These are phyloP conservation scores for Furcasterigmium furcatum DNA, from an alignment of 2,329 filamentous ascomycete genomes.

Conservation along the genomic window DNA sequence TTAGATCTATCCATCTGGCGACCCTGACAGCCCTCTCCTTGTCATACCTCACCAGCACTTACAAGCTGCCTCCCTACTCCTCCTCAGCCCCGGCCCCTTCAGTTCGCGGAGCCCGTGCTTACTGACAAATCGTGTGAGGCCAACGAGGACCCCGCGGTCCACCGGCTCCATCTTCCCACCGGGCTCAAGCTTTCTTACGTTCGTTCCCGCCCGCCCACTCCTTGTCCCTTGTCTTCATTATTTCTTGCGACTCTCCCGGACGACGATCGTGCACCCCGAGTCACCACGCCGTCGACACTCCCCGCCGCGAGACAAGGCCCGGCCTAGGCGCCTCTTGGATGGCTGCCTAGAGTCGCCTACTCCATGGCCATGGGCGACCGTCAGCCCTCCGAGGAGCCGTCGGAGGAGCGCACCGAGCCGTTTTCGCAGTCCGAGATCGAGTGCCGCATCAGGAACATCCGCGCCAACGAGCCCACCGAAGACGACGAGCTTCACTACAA, in stretches of 20 bases:
- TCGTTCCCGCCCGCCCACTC: conserved; percentile 4
- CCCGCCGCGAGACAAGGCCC: too few relatives aligned
- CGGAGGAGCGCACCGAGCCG: conserved; percentile 54
- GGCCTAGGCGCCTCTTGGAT: too few relatives aligned
- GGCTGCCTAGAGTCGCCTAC: conserved; percentile 4
- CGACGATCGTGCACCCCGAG: too few relatives aligned
- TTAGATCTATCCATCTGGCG: too few relatives aligned
- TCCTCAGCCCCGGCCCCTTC: background rate
- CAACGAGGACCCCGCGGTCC: background rate
- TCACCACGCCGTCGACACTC: conserved; percentile 7
- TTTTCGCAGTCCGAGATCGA: conserved; percentile 56
- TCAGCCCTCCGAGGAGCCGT: conserved; percentile 31
- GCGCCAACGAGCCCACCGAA: conserved; percentile 36
- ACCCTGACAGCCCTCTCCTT: too few relatives aligned
- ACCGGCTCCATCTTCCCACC: background rate
- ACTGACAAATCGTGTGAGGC: background rate
- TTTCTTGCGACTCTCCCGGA: too few relatives aligned
- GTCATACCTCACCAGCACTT: too few relatives aligned
- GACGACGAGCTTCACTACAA: conserved; percentile 29
- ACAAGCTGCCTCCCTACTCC: too few relatives aligned
- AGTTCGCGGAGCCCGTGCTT: too few relatives aligned
- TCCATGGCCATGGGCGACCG: conserved; percentile 41
- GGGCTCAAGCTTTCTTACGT: background rate
- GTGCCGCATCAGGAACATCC: conserved; percentile 41
- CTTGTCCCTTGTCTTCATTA: conserved; percentile 10